A percentile compares a stretch with the other conserved stretches of the same genome.
Conservation (phyloP, 2,329 filamentous ascomycete species). For the Fusarium dlaminii region DNA sequence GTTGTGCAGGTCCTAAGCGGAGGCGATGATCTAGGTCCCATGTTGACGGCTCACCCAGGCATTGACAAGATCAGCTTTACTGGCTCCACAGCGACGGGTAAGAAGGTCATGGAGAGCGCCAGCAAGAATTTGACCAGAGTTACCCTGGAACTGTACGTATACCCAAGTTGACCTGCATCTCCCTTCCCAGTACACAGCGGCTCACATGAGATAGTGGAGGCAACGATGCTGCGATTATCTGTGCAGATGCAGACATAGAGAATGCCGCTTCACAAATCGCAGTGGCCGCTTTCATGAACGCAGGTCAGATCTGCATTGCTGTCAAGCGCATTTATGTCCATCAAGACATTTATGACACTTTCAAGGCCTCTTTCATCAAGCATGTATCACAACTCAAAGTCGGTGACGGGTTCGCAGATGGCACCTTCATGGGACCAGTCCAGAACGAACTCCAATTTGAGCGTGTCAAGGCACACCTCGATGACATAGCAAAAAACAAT, state of each 20-base stretch:
- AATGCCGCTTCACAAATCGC: conserved; percentile 43
- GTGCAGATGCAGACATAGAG: conserved; percentile 63
- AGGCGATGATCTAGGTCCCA: conserved; percentile 66
- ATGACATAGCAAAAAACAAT: not conserved
- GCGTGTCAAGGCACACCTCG: not conserved
- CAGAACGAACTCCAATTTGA: not conserved
- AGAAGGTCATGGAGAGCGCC: conserved; percentile 66
- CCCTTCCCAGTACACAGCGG: accelerated
- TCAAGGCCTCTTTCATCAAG: not conserved
- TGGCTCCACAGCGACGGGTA: conserved; percentile 68
- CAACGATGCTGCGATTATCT: conserved; percentile 67
- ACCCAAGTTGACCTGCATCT: not conserved
- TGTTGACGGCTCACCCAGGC: conserved; percentile 64
- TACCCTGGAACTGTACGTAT: conserved; percentile 61
- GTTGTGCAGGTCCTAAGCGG: conserved; percentile 70
- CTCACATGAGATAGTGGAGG: conserved; percentile 49
- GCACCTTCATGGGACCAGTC: not conserved
- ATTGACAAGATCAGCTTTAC: conserved; percentile 72
- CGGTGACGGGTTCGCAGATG: not conserved
- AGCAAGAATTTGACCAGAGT: conserved; percentile 66
- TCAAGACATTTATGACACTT: conserved; percentile 61
- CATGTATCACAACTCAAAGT: not conserved
- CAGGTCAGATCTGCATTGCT: conserved; percentile 49
- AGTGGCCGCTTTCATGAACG: conserved; percentile 64
- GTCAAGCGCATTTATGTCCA: conserved; percentile 68